Percentiles rank a stretch among this genome's conserved stretches.
Conservation (phyloP, 2,329 filamentous ascomycete genomes). For the Aspergillus arachidicola region DNA sequence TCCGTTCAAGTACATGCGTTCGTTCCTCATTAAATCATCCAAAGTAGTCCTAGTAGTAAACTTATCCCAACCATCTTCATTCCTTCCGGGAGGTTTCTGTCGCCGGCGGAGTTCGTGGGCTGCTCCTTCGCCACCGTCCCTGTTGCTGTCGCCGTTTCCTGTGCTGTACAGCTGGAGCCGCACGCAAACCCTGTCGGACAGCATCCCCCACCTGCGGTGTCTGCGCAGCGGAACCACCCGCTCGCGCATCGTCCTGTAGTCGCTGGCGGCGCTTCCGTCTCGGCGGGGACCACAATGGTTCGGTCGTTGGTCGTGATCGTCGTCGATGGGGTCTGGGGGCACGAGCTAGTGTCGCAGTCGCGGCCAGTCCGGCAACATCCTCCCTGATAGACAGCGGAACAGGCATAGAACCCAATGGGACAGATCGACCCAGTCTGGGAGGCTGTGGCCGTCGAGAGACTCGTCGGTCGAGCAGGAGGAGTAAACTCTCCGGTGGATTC, state of each 20-base stretch:
- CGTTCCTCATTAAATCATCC: constrained; percentile 3
- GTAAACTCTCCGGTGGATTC: constrained; percentile 32
- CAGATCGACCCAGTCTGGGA: constrained; percentile 58
- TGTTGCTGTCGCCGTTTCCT: constrained; percentile 54
- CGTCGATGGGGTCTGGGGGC: constrained; percentile 68
- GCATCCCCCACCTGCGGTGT: constrained; percentile 72
- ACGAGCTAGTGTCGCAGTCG: constrained; percentile 79
- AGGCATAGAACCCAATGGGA: constrained; percentile 90
- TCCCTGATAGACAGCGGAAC: constrained; percentile 75
- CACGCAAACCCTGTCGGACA: constrained; percentile 79
- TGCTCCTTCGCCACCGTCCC: constrained; percentile 50
- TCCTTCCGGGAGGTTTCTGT: constrained; percentile 7
- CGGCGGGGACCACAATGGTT: constrained; percentile 68
- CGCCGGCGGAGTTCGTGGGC: constrained; percentile 24
- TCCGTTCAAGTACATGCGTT: not conserved
- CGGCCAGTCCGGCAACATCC: constrained; percentile 89
- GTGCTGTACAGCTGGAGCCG: constrained; percentile 71
- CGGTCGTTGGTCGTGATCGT: constrained; percentile 66
- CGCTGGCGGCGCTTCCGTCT: constrained; percentile 40
- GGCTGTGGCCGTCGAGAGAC: constrained; percentile 37
- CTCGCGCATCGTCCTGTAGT: constrained; percentile 62
- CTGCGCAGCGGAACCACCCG: constrained; percentile 77
- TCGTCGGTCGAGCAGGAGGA: constrained; percentile 44
- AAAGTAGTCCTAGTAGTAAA: constrained; percentile 13
- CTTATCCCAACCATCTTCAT: constrained; percentile 9